phyloP scores from a whole-genome alignment of 2,329 filamentous ascomycete genomes.

The Elsinoe batatas region DNA sequence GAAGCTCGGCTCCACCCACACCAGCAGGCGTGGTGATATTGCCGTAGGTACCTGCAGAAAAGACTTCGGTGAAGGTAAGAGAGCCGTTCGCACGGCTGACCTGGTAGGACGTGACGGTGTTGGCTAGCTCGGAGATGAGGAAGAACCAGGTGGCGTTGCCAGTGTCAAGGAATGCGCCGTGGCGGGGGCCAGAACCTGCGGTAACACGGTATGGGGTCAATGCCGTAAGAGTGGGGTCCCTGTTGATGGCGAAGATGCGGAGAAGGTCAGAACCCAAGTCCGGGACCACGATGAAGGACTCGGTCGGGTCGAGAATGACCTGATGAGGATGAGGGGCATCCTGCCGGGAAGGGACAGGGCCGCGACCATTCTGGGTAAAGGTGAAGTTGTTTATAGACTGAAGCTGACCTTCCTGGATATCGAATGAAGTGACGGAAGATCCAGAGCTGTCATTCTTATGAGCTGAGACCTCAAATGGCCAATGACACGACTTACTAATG shows the following conservation, averaged over 20 bases:
- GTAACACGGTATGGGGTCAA: conserved; percentile 20
- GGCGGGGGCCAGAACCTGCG: conserved; percentile 28
- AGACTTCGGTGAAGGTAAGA: conserved; percentile 37
- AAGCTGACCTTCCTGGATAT: conserved; percentile 39
- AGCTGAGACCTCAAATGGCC: background rate
- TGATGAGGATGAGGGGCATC: conserved; percentile 29
- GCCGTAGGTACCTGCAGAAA: conserved; percentile 41
- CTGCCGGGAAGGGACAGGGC: conserved; percentile 25
- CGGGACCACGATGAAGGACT: conserved; percentile 29
- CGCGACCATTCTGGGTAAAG: conserved; percentile 23
- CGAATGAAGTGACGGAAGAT: conserved; percentile 30
- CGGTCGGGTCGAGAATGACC: conserved; percentile 29
- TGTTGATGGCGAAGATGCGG: conserved; percentile 25
- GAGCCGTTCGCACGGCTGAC: conserved; percentile 39
- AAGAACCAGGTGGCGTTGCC: conserved; percentile 26
- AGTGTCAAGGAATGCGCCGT: conserved; percentile 25
- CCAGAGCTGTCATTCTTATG: conserved; percentile 19
- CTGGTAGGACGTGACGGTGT: conserved; percentile 40
- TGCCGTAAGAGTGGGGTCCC: conserved; percentile 21
- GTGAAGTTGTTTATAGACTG: conserved; percentile 28
- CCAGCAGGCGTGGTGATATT: conserved; percentile 35
- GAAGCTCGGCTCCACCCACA: conserved; percentile 48
- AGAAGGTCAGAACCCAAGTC: conserved; percentile 31
- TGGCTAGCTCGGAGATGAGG: conserved; percentile 41
- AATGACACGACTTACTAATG: conserved; percentile 25